A percentile compares a stretch with the other conserved stretches of the same genome.
Evolutionary conservation across 1,284 basidiomycete species (phyloP).

Genomic region (Pseudozyma pruni): DNA sequence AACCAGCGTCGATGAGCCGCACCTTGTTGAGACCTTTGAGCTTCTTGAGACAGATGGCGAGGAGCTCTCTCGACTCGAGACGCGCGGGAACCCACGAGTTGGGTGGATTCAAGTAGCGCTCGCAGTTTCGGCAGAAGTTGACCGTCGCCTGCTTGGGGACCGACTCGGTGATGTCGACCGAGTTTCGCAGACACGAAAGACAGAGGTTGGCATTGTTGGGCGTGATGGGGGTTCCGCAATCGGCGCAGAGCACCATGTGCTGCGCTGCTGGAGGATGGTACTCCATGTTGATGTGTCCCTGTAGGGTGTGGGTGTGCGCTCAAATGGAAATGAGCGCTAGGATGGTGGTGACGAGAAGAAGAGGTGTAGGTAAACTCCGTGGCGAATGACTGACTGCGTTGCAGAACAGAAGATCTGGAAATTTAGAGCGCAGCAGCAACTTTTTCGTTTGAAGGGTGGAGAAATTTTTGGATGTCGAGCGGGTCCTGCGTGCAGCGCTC

Average conservation of each 20-base stretch:
- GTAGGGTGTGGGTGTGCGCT: background rate
- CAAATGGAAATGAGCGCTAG: background rate
- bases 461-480: constrained; percentile 27
- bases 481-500: background rate
- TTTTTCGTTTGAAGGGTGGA: constrained; percentile 21
- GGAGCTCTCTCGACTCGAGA: constrained; percentile 90
- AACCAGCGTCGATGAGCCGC: constrained; percentile 93
- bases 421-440: constrained; percentile 20
- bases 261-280: constrained; percentile 60
- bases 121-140: constrained; percentile 94
- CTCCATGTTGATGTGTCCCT: constrained; percentile 54
- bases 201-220: constrained; percentile 97
- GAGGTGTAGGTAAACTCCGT: background rate
- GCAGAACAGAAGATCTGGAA: constrained; percentile 8
- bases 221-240: constrained; percentile 85
- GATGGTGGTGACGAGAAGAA: background rate
- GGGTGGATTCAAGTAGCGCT: constrained; percentile 93
- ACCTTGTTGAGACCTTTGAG: constrained; percentile 94
- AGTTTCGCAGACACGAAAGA: constrained; percentile 88
- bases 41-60: constrained; percentile 81
- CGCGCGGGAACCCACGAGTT: constrained; percentile 84
- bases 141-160: constrained; percentile 97
- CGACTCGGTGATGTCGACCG: constrained; percentile 95
- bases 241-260: constrained; percentile 68
- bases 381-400: constrained; percentile 2